Evolutionary conservation across 176 grass and related monocot species (phyloP).

Genomic region (Bolboschoenus planiculmis): DNA sequence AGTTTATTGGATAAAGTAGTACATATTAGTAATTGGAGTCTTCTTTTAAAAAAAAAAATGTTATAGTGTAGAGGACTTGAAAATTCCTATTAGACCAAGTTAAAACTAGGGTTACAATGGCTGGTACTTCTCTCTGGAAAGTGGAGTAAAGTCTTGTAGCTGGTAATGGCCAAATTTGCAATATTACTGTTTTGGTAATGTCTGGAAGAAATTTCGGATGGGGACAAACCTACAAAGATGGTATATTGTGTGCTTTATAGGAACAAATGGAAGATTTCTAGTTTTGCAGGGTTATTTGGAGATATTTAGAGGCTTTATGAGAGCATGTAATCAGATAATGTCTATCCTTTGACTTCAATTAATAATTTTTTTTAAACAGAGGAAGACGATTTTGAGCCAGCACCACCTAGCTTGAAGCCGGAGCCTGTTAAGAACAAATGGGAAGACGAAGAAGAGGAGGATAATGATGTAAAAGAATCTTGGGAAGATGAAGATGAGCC

Average conservation of each 20-base stretch:
- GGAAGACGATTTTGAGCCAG: conserved; percentile 59
- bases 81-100: neutral
- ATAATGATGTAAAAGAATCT: conserved; percentile 75
- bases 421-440: conserved; percentile 56
- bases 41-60: neutral
- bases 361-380: conserved; percentile 36
- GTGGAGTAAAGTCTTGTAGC: neutral
- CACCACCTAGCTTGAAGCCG: conserved; percentile 28
- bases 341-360: neutral
- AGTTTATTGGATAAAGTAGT: neutral
- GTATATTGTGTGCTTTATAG: neutral
- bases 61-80: neutral
- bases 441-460: conserved; percentile 84
- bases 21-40: neutral
- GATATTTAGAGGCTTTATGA: neutral
- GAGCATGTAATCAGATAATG: neutral
- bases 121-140: neutral
- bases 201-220: neutral
- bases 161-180: neutral
- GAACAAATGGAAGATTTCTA: neutral
- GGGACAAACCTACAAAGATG: neutral
- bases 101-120: neutral
- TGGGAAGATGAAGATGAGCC: conserved; percentile 76
- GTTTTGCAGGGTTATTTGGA: neutral
- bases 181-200: neutral